Conservation (phyloP, 371 early-diverging fungal species). For the Catenaria anguillulae region DNA sequence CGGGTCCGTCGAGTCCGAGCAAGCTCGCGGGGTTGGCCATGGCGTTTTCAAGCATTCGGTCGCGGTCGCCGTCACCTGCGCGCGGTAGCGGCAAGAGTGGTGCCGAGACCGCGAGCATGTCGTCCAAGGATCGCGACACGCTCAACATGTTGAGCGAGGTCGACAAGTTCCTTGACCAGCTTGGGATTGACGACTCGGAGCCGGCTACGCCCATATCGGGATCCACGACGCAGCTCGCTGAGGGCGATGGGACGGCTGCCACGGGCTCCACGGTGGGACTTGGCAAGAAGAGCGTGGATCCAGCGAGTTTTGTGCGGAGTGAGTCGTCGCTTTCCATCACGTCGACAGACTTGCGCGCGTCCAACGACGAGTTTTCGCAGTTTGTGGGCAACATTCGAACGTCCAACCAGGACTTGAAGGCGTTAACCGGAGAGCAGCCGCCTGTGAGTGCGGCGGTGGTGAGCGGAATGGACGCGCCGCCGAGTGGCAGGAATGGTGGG, state of each 20-base stretch:
- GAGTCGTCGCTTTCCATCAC: neutral
- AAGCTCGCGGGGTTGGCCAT: neutral
- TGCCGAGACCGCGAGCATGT: no score
- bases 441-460: no score
- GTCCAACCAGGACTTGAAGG: neutral
- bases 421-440: neutral
- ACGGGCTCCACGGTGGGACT: neutral
- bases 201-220: neutral
- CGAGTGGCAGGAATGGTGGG: no score
- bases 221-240: neutral
- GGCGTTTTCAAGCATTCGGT: neutral
- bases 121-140: neutral
- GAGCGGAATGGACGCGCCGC: neutral
- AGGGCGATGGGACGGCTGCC: neutral
- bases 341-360: neutral
- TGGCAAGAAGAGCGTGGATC: neutral
- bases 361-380: neutral
- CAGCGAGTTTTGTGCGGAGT: neutral
- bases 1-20: neutral
- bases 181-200: neutral
- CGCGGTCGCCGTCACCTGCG: neutral
- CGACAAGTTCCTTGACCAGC: constrained; percentile 5
- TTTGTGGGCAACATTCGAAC: neutral
- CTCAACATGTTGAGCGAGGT: constrained; percentile 2
- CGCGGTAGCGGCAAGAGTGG: neutral